phyloP scores from a whole-genome alignment of 495 filamentous ascomycete species.

The Staphylotrichum tortipilum region DNA sequence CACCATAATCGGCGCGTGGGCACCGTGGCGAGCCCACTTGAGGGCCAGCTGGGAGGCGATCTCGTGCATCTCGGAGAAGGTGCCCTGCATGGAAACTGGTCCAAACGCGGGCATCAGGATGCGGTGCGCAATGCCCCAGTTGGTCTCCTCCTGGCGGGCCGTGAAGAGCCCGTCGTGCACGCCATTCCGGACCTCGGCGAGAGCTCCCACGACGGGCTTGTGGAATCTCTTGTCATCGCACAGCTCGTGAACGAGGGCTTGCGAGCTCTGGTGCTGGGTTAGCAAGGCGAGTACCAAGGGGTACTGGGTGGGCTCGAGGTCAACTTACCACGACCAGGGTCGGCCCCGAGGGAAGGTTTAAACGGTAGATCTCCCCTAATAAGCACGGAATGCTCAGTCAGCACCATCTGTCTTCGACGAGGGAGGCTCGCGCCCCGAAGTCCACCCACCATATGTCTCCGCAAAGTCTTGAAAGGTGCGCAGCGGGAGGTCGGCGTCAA shows the following conservation, averaged over 20 bases:
- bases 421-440: too few relatives aligned
- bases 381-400: not conserved
- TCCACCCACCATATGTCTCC: conserved; percentile 48
- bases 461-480: conserved; percentile 46
- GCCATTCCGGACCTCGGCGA: conserved; percentile 47
- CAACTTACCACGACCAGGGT: conserved; percentile 13
- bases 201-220: conserved; percentile 39
- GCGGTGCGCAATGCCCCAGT: conserved; percentile 65
- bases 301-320: not conserved
- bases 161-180: conserved; percentile 64
- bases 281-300: too few relatives aligned
- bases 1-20: conserved; percentile 45
- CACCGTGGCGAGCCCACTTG: conserved; percentile 65
- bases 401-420: too few relatives aligned
- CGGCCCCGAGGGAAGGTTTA: conserved; percentile 8
- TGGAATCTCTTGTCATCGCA: conserved; percentile 61
- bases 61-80: conserved; percentile 73
- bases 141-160: conserved; percentile 50
- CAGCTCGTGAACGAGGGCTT: conserved; percentile 53
- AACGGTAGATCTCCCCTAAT: conserved; percentile 14
- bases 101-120: conserved; percentile 62
- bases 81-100: conserved; percentile 56
- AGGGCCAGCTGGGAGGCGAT: conserved; percentile 60
- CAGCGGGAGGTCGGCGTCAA: conserved; percentile 46
- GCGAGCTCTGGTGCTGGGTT: conserved; percentile 10